These are phyloP conservation scores for Podospora australis DNA, from an alignment of 495 filamentous ascomycete species.

Conservation along the genomic window DNA sequence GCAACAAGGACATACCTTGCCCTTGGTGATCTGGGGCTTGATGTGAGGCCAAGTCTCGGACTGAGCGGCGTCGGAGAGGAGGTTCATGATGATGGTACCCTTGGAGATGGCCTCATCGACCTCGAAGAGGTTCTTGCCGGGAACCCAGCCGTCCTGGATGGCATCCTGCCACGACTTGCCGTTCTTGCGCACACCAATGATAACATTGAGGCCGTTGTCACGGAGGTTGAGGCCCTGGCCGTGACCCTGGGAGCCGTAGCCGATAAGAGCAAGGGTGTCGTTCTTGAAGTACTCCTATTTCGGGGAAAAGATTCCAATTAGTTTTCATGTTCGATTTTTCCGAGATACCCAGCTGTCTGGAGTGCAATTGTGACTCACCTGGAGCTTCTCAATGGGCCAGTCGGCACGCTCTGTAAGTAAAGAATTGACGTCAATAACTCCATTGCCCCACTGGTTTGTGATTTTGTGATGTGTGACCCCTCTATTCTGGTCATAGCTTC, in stretches of 20 bases:
- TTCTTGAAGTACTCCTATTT: conserved; percentile 98
- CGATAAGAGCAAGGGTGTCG: conserved; percentile 97
- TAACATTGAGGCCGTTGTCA: conserved; percentile 98
- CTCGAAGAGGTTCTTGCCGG: conserved; percentile 96
- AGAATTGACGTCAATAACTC: conserved; percentile 27
- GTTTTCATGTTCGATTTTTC: background rate
- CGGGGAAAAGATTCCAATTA: background rate
- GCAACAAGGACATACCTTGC: conserved; percentile 57
- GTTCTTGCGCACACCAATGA: conserved; percentile 96
- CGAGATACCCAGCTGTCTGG: too few relatives aligned
- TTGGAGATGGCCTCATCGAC: conserved; percentile 89
- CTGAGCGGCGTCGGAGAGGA: conserved; percentile 95
- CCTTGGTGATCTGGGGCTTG: conserved; percentile 97
- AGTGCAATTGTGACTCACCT: conserved; percentile 51
- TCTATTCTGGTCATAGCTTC: conserved; percentile 33
- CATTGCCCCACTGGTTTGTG: too few relatives aligned
- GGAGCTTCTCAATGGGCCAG: conserved; percentile 96
- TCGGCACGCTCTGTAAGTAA: conserved; percentile 98
- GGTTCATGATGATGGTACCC: conserved; percentile 97
- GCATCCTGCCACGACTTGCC: conserved; percentile 98
- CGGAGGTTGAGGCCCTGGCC: conserved; percentile 98
- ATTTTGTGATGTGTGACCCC: background rate
- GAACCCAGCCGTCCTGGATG: conserved; percentile 93
- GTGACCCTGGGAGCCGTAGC: conserved; percentile 97
- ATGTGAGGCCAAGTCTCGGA: conserved; percentile 96